Base-by-base conservation (phyloP, 768 basidiomycete genomes). In the Suillus cothurnatus region DNA sequence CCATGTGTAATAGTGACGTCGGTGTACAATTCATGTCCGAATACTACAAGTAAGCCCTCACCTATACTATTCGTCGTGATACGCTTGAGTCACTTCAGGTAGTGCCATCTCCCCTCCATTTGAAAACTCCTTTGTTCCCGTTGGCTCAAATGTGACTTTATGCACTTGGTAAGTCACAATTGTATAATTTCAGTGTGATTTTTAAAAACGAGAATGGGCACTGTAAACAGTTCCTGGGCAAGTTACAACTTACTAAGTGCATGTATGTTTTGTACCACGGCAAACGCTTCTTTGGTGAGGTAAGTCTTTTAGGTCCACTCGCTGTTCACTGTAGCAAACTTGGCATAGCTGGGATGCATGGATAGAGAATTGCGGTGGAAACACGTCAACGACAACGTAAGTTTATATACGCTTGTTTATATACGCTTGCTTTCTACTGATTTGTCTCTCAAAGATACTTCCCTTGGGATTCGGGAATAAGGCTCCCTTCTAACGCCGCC, bases 231-330 rank as follows among this genome's bases (percentile, higher is more conserved):
- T 39, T 75, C 69, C 19, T 75, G 75, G 74, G 73, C 75, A 19
- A 66, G 67, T 41, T 75, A 77, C 53, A 75, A 75, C 58, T 63
- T 75, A 14, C 12, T 77, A 52, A 77, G 74, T 19, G 74, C 72
- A 21, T 75, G 74, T 26, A 62, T 17, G 68, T 68, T 21, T 64
- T 60, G 38, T 75, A 71, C 36, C 6, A 53, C n/a, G 68, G 41
- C 6, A 56, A 69, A 59, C 6, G 5, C 43, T 55, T 23, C 63
- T 11, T 69, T 65, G 32, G 36, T 61, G 34, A 72, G 69, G 74
- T 75, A 61, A 49, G 28, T 6, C 17, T 49, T 34, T n/a, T 11
- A 57, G 9, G 4, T 38, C 38, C 11, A 41, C 49, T 26, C 53
- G 26, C 4, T 28, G 15, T 28, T 49, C 36, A 23, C 32, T 60